Base-by-base conservation (phyloP, 805 yeast genomes). In the Lachancea lanzarotensis region DNA sequence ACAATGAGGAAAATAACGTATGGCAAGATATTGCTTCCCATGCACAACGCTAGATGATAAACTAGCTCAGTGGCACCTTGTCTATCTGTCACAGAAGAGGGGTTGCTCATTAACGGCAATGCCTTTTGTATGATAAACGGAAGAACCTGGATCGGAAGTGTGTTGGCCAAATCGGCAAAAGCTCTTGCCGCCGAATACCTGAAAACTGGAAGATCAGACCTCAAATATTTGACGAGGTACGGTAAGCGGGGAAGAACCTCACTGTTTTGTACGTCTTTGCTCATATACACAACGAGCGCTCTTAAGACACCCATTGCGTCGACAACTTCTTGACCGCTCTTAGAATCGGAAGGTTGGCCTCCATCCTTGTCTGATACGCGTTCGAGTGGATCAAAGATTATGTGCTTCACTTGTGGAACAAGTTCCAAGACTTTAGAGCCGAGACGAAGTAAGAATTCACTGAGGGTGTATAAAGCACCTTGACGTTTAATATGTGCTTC, bases 61-160 rank as follows among this genome's bases (percentile, higher is more conserved):
- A 91, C 75, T 19, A 93, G 78, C 66, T 93, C 99, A 45, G 88
- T 84, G 6, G 95, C 89, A 57, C 99, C 98, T 68, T 91, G 97
- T 49, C 98, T 77, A 49, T 81, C 83, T 20, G 68, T 73, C 8
- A 81, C 67, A 27, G 76, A 77, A 13, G 84, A 79, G 1, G 93
- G 85, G 62, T 84, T 87, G 52, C 80, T 80, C 59, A 90, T 68
- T 74, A 87, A 72, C 1, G 97, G 96, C 34, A 95, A 67, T 1
- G 91, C 73, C 7, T 75, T 70, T 52, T 82, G 79, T n/a, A 93
- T 90, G 46, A 91, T 70, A 49, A 78, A 79, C 7, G 95, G 82
- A 65, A 93, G 83, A 0, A 88, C 86, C 26, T 70, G 67, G 0
- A 84, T 72, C 2, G 95, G 88, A 35, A 79, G 68, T 1, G 78